These are phyloP conservation scores for Adiantum capillusveneris DNA, from an alignment of 75 land plant species.

Conservation along the genomic window DNA sequence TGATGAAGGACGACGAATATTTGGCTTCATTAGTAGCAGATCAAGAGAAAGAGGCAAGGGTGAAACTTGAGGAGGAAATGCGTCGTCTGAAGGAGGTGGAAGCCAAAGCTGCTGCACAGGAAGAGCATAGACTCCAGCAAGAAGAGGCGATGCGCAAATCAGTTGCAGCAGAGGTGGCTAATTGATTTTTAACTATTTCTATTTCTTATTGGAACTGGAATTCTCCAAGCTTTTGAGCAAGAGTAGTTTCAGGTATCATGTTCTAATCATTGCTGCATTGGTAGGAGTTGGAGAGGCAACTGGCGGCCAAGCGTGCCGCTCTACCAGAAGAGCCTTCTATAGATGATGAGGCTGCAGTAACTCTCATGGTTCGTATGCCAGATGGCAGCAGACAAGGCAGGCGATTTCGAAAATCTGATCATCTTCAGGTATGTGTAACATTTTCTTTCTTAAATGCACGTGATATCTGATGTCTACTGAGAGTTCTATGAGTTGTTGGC, in stretches of 20 bases:
- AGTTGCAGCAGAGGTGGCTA: constrained; percentile 59
- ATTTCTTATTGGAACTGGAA: background rate
- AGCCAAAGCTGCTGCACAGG: constrained; percentile 52
- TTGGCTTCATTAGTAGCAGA: constrained; percentile 87
- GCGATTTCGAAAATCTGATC: constrained; percentile 72
- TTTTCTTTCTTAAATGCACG: background rate
- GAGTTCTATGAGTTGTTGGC: constrained; percentile 16
- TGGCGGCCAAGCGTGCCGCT: constrained; percentile 68
- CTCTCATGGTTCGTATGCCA: constrained; percentile 79
- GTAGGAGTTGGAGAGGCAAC: constrained; percentile 64
- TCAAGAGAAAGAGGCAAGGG: constrained; percentile 66
- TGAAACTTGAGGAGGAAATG: constrained; percentile 47
- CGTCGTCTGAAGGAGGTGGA: constrained; percentile 36
- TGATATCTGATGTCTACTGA: background rate
- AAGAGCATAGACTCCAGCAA: constrained; percentile 38
- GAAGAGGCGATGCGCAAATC: constrained; percentile 49
- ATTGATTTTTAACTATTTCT: background rate
- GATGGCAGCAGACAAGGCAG: constrained; percentile 77
- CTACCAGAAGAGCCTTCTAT: constrained; percentile 67
- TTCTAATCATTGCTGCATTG: too few relatives aligned
- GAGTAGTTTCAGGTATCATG: too few relatives aligned
- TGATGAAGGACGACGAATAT: constrained; percentile 76
- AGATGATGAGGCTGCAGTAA: constrained; percentile 77
- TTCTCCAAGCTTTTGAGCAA: too few relatives aligned
- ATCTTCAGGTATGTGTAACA: constrained; percentile 54